Evolutionary conservation across 75 land plant species (phyloP), one percentile per base, ranked within the genome.

Genomic region (Larix kaempferi): DNA sequence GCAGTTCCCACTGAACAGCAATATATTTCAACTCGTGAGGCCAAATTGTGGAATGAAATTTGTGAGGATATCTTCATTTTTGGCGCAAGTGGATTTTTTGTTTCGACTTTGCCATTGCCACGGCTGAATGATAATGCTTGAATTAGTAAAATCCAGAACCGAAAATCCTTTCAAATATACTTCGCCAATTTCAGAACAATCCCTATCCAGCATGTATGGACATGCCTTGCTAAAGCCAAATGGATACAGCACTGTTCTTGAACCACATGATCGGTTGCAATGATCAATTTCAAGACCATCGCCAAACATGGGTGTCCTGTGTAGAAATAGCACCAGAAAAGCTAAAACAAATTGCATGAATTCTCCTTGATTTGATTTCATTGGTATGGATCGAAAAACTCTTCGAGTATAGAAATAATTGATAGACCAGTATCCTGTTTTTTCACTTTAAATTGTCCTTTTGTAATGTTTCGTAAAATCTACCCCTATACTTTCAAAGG

Each of bases 31-130:
- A 59, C 27, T 25, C 21, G 83, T 81, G 5, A 73, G 39, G 5
- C 78, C 86, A 86, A 57, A 88, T 78, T 83, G 84, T 23, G 6
- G 3, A 5, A 69, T 76, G 82, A 77, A 81, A 37, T 2, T 22
- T 19, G 22, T 17, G 19, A 41, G 3, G n/a, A 39, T 7, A 3
- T n/a, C 16, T 16, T 74, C 56, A 55, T 71, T 1, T 1, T 44
- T 16, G 10, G 80, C 83, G 75, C 77, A 19, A 75, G 83, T 79
- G 55, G 21, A 2, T n/a, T 69, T 33, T 1, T 19, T 65, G 22
- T 19, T 21, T 6, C 2, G 0, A n/a, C 63, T 22, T 1, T 83
- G 62, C n/a, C 85, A 80, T 1, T 83, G 62, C 26, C 84, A 80
- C 4, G 82, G 23, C 7, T 79, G 35, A 69, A 89, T 15, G 35